Conservation (phyloP, 73 alveolate genomes). For the Uronychia binucleata region DNA sequence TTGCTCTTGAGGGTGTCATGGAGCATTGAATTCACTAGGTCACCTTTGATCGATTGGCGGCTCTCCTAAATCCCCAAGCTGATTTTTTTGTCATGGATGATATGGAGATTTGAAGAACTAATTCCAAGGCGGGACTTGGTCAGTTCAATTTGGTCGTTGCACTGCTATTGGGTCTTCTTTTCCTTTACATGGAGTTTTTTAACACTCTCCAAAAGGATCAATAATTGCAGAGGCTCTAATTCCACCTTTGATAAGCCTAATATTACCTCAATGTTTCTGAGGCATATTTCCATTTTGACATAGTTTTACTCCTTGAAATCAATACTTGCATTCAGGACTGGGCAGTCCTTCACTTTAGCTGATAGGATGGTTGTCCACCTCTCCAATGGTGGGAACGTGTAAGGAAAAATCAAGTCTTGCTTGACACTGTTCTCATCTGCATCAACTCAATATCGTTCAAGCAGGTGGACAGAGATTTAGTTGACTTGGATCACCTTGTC, state of each 20-base stretch:
- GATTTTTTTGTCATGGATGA: background rate
- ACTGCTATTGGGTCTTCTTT: background rate
- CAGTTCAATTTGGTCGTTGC: background rate
- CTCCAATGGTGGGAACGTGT: background rate
- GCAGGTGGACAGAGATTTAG: background rate
- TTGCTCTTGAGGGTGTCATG: background rate
- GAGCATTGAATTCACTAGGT: background rate
- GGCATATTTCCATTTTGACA: background rate
- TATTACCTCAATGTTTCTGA: background rate
- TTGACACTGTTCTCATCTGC: background rate
- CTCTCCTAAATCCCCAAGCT: background rate
- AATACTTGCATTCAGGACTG: background rate
- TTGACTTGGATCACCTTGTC: background rate
- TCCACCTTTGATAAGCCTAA: no score
- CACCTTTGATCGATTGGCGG: background rate
- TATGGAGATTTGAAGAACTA: background rate
- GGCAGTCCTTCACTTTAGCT: background rate
- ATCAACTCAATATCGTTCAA: background rate
- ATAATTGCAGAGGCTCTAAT: background rate
- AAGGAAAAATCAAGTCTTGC: background rate
- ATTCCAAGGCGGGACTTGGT: background rate
- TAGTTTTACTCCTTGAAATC: background rate
- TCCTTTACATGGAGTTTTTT: background rate
- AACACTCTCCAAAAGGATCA: background rate
- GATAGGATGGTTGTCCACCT: background rate